Conservation (phyloP, 176 grass and related monocot species). For the Triticum turgidum region DNA sequence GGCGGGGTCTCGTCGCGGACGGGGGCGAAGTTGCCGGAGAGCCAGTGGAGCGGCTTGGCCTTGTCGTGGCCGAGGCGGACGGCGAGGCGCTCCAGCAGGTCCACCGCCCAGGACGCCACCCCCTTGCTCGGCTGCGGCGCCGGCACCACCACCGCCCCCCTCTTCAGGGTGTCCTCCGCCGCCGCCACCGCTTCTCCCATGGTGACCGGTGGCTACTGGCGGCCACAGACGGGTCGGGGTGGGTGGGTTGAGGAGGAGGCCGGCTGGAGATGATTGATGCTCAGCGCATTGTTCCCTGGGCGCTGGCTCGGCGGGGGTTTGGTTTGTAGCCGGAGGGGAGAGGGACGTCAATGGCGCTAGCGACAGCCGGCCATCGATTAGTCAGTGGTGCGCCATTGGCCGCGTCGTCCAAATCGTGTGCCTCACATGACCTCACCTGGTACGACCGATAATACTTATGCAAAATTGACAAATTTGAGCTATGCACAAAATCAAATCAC, state of each 20-base stretch:
- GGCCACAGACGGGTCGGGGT: too few species aligned
- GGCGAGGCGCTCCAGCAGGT: conserved; percentile 54
- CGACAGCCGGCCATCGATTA: neutral
- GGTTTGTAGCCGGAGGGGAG: neutral
- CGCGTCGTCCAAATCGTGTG: too few species aligned
- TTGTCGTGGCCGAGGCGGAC: conserved; percentile 64
- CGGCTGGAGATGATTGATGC: neutral
- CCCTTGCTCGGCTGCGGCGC: conserved; percentile 66
- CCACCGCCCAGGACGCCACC: conserved; percentile 51
- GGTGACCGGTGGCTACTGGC: neutral
- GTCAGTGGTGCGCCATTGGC: neutral
- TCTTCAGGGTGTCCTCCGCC: conserved; percentile 17
- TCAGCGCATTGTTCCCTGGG: neutral
- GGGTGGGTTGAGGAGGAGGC: neutral
- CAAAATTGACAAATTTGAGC: too few species aligned
- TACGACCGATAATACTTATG: too few species aligned
- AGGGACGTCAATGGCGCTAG: neutral
- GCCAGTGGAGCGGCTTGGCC: conserved; percentile 65
- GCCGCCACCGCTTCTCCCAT: conserved; percentile 39
- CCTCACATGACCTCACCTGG: too few species aligned
- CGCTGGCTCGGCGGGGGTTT: neutral
- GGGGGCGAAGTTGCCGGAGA: conserved; percentile 80
- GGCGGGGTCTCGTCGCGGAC: conserved; percentile 76
- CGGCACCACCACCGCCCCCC: conserved; percentile 30
- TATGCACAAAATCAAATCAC: too few species aligned